Conservation (phyloP, 306 rosid genomes). For the Begonia fuchsioides region DNA sequence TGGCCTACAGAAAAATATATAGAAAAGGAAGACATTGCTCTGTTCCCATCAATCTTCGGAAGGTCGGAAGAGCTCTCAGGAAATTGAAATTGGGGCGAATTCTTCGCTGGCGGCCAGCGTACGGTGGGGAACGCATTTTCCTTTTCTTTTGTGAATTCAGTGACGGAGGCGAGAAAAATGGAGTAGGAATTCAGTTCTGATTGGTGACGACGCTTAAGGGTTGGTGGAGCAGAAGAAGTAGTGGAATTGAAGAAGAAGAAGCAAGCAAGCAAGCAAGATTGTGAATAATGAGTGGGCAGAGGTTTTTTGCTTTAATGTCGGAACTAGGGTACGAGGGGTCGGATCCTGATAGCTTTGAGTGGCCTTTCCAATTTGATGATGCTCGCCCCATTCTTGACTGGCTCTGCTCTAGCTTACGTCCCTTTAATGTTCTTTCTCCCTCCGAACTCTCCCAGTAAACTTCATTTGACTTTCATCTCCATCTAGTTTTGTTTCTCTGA, state of each 20-base stretch:
- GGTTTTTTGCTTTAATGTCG: slow-evolving; percentile 43
- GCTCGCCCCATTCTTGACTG: slow-evolving; percentile 80
- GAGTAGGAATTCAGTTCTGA: slow-evolving; percentile 2
- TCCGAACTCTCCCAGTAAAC: slow-evolving; percentile 62
- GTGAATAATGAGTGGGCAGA: slow-evolving; percentile 45
- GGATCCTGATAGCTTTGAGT: slow-evolving; percentile 87
- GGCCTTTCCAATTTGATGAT: slow-evolving; percentile 90
- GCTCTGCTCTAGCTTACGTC: slow-evolving; percentile 89
- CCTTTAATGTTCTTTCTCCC: slow-evolving; percentile 75
- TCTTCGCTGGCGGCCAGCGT: background rate
- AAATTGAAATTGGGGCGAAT: no score
- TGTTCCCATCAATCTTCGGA: no score
- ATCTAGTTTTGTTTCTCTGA: background rate
- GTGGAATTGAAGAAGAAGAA: background rate
- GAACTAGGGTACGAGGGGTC: slow-evolving; percentile 61
- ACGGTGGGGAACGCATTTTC: background rate
- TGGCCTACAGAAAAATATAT: no score
- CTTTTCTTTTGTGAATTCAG: background rate
- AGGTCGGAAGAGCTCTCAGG: no score
- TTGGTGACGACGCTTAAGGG: background rate
- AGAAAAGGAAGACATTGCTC: no score
- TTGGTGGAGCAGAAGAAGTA: background rate
- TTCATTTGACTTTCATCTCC: background rate
- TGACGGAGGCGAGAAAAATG: background rate
- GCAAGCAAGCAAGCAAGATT: background rate